Conservation (phyloP, 306 rosid species). For the barrel medic (Medicago truncatula) region DNA sequence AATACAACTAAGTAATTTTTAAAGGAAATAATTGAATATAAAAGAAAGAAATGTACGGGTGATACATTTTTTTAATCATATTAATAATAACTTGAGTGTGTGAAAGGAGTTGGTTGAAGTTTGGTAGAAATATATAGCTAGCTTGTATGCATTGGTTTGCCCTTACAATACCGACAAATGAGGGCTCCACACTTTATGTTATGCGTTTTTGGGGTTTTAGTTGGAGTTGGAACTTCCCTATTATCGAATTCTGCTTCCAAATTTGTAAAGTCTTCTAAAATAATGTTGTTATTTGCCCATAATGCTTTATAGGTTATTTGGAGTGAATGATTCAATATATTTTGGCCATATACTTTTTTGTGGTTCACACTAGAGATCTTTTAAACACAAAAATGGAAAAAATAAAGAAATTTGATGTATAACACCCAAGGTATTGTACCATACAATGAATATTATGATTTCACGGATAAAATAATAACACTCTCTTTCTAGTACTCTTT, state of each 20-base stretch:
- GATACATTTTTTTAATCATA: conserved; percentile 7
- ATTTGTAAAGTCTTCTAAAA: conserved; percentile 23
- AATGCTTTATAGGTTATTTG: background rate
- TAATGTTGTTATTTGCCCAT: conserved; percentile 9
- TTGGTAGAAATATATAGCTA: conserved; percentile 52
- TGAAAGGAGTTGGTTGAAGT: conserved; percentile 59
- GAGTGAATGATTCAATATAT: background rate
- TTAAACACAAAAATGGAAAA: background rate
- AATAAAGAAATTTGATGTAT: background rate
- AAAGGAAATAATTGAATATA: background rate
- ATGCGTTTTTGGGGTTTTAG: conserved; percentile 38
- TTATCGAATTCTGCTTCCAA: conserved; percentile 25
- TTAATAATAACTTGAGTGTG: conserved; percentile 40
- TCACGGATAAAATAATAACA: background rate
- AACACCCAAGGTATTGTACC: background rate
- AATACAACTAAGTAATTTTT: background rate
- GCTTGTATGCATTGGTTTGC: conserved; percentile 44
- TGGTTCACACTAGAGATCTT: background rate
- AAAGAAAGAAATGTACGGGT: background rate
- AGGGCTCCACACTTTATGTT: conserved; percentile 46
- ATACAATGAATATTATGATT: background rate
- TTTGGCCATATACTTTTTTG: background rate
- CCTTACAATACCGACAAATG: conserved; percentile 44
- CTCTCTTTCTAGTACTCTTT: too few relatives aligned
- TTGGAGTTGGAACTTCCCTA: conserved; percentile 3